Percentiles rank a stretch among this genome's conserved stretches.
Evolutionary conservation across 2,329 filamentous ascomycete genomes (phyloP).

Genomic region (Cordyceps cateniannulata): DNA sequence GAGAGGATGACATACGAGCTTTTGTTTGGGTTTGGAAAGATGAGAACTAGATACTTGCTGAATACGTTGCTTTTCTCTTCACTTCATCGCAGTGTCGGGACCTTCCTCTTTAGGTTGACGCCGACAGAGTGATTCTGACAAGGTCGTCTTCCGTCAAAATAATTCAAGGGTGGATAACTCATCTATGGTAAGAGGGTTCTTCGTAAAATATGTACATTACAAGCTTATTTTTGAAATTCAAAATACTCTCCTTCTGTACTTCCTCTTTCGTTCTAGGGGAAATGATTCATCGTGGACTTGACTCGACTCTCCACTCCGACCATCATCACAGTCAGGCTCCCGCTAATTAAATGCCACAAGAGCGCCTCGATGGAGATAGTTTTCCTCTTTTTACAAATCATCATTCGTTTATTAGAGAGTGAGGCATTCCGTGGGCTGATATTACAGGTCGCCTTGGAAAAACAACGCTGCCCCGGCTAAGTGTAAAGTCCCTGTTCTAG

Average conservation of each 20-base stretch:
- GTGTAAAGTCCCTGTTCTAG: background rate
- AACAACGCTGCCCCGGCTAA: background rate
- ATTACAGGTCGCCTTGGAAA: no score
- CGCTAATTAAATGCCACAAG: background rate
- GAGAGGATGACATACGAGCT: no score
- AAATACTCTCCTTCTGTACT: background rate
- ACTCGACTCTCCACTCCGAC: background rate
- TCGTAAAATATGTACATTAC: background rate
- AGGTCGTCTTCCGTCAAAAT: no score
- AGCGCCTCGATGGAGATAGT: background rate
- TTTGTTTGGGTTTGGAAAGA: background rate
- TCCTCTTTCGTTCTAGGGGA: background rate
- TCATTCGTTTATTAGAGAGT: background rate
- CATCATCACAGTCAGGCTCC: background rate
- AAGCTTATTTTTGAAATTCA: background rate
- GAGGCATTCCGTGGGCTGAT: background rate
- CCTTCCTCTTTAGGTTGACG: background rate
- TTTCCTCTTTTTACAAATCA: background rate
- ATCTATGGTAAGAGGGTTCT: no score
- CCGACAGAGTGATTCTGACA: background rate
- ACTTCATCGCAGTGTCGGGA: background rate
- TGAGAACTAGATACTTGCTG: background rate
- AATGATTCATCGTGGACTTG: background rate
- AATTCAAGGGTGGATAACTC: background rate
- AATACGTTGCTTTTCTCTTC: background rate